These are phyloP conservation scores for Jimgerdemannia flammicorona DNA, from an alignment of 192 early-diverging fungal species.

Conservation along the genomic window DNA sequence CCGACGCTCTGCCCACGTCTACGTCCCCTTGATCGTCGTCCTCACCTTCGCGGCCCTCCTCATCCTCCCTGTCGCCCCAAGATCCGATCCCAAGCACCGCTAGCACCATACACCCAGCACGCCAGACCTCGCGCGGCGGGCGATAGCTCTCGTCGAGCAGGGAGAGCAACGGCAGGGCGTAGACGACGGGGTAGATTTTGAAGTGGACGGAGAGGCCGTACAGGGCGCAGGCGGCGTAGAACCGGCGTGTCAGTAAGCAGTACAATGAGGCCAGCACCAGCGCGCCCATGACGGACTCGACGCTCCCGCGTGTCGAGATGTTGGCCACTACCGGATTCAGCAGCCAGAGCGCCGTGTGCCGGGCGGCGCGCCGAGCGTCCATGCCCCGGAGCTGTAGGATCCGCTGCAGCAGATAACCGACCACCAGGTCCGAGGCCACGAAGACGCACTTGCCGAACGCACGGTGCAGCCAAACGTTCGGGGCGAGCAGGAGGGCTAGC, in stretches of 20 bases:
- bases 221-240: constrained; percentile 51
- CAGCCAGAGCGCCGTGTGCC: constrained; percentile 73
- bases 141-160: constrained; percentile 50
- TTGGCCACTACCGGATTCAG: constrained; percentile 95
- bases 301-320: constrained; percentile 94
- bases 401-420: constrained; percentile 64
- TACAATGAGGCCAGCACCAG: constrained; percentile 77
- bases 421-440: constrained; percentile 71
- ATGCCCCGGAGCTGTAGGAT: constrained; percentile 54
- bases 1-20: background rate
- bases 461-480: constrained; percentile 69
- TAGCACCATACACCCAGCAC: background rate
- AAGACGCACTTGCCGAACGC: constrained; percentile 95
- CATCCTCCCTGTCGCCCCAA: background rate
- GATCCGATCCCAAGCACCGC: background rate
- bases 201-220: constrained; percentile 95
- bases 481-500: constrained; percentile 85
- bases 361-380: constrained; percentile 40
- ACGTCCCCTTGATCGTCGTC: constrained; percentile 5
- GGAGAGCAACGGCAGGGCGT: constrained; percentile 79
- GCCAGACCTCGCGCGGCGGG: constrained; percentile 4
- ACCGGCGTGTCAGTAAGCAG: constrained; percentile 51
- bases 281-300: constrained; percentile 82
- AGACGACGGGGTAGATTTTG: constrained; percentile 98
- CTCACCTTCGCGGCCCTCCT: background rate